These are phyloP conservation scores for Lathyrus oleraceus DNA, from an alignment of 306 rosid species.

Conservation along the genomic window DNA sequence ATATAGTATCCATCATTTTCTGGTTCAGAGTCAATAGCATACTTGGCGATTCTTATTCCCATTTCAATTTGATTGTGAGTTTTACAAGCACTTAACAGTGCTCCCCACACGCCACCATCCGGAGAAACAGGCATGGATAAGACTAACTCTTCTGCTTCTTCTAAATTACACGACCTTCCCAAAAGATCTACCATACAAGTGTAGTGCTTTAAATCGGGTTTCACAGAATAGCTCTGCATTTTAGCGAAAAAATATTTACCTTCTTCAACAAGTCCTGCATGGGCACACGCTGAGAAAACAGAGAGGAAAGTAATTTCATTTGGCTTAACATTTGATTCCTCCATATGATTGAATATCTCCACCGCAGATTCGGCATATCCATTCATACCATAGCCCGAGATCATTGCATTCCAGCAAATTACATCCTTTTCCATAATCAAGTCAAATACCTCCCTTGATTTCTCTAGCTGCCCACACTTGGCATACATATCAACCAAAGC, in stretches of 20 bases:
- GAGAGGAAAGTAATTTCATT: slow-evolving; percentile 67
- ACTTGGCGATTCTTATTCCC: slow-evolving; percentile 64
- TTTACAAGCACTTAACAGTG: slow-evolving; percentile 74
- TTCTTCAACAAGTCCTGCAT: slow-evolving; percentile 69
- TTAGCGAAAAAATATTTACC: slow-evolving; percentile 56
- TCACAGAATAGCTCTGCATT: slow-evolving; percentile 53
- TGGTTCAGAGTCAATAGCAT: slow-evolving; percentile 69
- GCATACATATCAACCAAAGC: slow-evolving; percentile 83
- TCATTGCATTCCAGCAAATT: slow-evolving; percentile 72
- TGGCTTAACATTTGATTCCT: slow-evolving; percentile 61
- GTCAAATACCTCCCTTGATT: slow-evolving; percentile 57
- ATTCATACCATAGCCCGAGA: slow-evolving; percentile 73
- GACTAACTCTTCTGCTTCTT: slow-evolving; percentile 70
- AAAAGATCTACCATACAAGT: slow-evolving; percentile 87
- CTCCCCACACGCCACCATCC: slow-evolving; percentile 76
- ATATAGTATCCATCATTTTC: slow-evolving; percentile 72
- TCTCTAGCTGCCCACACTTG: slow-evolving; percentile 72
- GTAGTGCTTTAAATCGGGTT: slow-evolving; percentile 74
- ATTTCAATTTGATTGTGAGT: slow-evolving; percentile 59
- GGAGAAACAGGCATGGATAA: slow-evolving; percentile 77
- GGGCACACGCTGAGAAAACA: slow-evolving; percentile 74
- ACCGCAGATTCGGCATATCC: slow-evolving; percentile 62
- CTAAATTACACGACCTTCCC: slow-evolving; percentile 66
- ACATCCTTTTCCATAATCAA: slow-evolving; percentile 64
- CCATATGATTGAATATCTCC: slow-evolving; percentile 63